These are phyloP conservation scores for Clarireedia monteithiana DNA, from an alignment of 2,329 filamentous ascomycete genomes.

Conservation along the genomic window DNA sequence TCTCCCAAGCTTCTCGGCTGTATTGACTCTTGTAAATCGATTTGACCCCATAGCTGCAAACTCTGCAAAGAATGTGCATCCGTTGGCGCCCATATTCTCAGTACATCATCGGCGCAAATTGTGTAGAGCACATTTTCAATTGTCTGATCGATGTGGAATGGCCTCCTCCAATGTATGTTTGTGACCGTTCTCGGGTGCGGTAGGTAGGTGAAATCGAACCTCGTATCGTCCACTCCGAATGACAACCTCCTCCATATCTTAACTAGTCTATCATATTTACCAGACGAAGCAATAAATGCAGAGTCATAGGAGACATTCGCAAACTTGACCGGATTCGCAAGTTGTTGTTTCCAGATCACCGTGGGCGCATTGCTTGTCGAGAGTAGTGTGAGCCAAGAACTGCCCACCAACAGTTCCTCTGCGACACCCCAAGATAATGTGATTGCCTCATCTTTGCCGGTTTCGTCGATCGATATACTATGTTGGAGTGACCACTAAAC, in stretches of 20 bases:
- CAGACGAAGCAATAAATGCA: conserved; percentile 74
- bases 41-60: conserved; percentile 70
- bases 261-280: conserved; percentile 70
- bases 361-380: conserved; percentile 40
- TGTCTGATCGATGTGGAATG: conserved; percentile 67
- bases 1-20: conserved; percentile 31
- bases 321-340: conserved; percentile 67
- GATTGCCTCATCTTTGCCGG: conserved; percentile 34
- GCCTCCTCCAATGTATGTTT: conserved; percentile 76
- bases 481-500: conserved; percentile 57
- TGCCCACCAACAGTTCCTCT: conserved; percentile 77
- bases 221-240: conserved; percentile 73
- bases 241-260: conserved; percentile 89
- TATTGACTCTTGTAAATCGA: conserved; percentile 69
- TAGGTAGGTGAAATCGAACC: conserved; percentile 87
- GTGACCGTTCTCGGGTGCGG: conserved; percentile 78
- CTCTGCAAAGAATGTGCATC: conserved; percentile 65
- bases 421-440: conserved; percentile 80
- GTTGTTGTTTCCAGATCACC: conserved; percentile 63
- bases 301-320: conserved; percentile 82
- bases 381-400: conserved; percentile 63
- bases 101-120: conserved; percentile 68
- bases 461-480: conserved; percentile 42
- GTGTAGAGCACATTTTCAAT: conserved; percentile 88
- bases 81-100: conserved; percentile 77